A percentile compares a stretch with the other conserved stretches of the same genome.
These are phyloP conservation scores for Candida glucosophila DNA, from an alignment of 1,139 yeast genomes.

Conservation along the genomic window DNA sequence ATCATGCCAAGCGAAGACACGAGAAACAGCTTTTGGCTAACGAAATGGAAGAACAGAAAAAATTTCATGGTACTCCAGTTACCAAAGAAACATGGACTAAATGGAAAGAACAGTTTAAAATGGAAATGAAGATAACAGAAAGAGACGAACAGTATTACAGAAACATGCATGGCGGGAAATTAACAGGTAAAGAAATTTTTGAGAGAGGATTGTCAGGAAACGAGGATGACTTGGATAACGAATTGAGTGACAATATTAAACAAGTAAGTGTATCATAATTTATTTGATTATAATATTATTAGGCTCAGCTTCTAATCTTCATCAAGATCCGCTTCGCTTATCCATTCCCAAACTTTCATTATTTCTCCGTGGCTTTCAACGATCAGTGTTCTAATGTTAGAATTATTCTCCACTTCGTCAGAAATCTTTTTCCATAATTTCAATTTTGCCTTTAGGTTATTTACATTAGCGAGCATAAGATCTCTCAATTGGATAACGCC, in stretches of 20 bases:
- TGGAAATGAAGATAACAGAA: constrained; percentile 45
- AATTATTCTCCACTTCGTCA: constrained; percentile 53
- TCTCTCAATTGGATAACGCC: constrained; percentile 78
- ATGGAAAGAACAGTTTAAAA: constrained; percentile 66
- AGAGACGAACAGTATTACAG: constrained; percentile 43
- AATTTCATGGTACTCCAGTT: constrained; percentile 73
- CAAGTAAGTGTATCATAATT: constrained; percentile 3
- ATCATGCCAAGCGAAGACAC: constrained; percentile 45
- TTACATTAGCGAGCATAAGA: constrained; percentile 44
- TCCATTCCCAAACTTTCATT: constrained; percentile 88
- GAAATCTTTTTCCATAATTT: constrained; percentile 60
- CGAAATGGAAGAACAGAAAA: constrained; percentile 64
- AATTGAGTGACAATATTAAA: constrained; percentile 18
- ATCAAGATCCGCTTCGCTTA: constrained; percentile 31
- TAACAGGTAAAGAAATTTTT: constrained; percentile 84
- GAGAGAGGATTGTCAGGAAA: constrained; percentile 78
- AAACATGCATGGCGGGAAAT: constrained; percentile 61
- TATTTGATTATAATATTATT: background rate
- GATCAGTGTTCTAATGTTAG: constrained; percentile 51
- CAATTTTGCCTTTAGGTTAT: constrained; percentile 33
- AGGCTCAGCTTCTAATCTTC: constrained; percentile 1
- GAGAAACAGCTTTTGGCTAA: constrained; percentile 50
- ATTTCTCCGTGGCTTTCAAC: constrained; percentile 80
- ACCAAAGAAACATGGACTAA: constrained; percentile 58
- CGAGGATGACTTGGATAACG: constrained; percentile 27